phyloP scores from a whole-genome alignment of 768 basidiomycete species.

The Antrodiella citrinella region DNA sequence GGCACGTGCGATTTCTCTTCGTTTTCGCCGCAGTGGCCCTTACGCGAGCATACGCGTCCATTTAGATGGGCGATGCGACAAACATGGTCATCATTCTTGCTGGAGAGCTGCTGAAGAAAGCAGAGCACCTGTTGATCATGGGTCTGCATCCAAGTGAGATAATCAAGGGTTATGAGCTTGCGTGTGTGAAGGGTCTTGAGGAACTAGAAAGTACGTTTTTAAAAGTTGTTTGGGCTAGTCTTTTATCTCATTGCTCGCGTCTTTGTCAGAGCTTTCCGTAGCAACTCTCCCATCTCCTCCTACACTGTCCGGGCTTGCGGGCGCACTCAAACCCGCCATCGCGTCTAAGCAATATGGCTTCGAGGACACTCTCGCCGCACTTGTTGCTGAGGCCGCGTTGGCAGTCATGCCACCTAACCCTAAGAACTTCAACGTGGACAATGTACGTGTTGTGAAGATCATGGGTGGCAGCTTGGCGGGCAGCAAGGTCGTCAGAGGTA shows the following conservation, averaged over 20 bases:
- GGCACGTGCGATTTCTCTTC: constrained; percentile 36
- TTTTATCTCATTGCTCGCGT: neutral
- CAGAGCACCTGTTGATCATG: constrained; percentile 90
- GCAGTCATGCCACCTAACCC: constrained; percentile 85
- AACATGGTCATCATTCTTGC: constrained; percentile 93
- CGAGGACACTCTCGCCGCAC: constrained; percentile 70
- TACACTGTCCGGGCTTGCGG: constrained; percentile 57
- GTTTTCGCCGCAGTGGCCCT: neutral
- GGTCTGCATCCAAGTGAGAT: constrained; percentile 96
- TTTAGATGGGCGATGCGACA: constrained; percentile 93
- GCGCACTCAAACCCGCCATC: constrained; percentile 83
- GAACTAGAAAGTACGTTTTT: constrained; percentile 91
- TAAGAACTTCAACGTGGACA: constrained; percentile 96
- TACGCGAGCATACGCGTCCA: too few relatives aligned
- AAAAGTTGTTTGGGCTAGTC: constrained; percentile 4
- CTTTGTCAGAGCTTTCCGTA: constrained; percentile 65
- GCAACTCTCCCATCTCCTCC: constrained; percentile 65
- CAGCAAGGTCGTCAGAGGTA: constrained; percentile 89
- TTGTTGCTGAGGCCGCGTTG: constrained; percentile 91
- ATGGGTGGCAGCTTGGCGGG: constrained; percentile 85
- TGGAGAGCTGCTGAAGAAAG: constrained; percentile 90
- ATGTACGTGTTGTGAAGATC: constrained; percentile 97
- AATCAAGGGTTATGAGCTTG: constrained; percentile 92
- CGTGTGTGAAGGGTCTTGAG: constrained; percentile 69
- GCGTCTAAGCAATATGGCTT: constrained; percentile 97